Conservation (phyloP, 495 filamentous ascomycete genomes). For the Neurospora sp. region DNA sequence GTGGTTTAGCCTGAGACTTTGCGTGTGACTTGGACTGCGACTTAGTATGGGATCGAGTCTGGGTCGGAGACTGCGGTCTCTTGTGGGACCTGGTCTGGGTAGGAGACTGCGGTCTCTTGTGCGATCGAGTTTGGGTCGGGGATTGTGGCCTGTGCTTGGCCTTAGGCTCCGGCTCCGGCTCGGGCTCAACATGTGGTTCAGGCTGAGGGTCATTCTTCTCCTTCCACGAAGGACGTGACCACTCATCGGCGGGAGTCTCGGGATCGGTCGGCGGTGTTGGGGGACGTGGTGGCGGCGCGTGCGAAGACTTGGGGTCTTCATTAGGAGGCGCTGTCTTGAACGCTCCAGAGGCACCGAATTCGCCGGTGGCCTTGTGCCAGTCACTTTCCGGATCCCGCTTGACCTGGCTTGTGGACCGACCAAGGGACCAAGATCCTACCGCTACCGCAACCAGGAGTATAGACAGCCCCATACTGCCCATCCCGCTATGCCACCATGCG, state of each 20-base stretch:
- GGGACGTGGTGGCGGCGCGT: conserved; percentile 28
- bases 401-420: conserved; percentile 24
- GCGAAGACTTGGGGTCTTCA: conserved; percentile 27
- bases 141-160: conserved; percentile 5
- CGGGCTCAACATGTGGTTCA: conserved; percentile 8
- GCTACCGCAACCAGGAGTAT: conserved; percentile 58
- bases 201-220: conserved; percentile 13
- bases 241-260: conserved; percentile 18
- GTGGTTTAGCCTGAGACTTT: background rate
- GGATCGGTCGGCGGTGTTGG: conserved; percentile 25
- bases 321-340: conserved; percentile 25
- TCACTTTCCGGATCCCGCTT: background rate
- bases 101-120: background rate
- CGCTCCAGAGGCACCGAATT: conserved; percentile 12
- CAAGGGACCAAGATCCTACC: conserved; percentile 64
- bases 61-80: background rate
- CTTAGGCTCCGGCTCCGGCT: conserved; percentile 7
- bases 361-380: conserved; percentile 6
- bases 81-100: background rate
- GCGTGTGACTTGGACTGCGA: conserved; percentile 1
- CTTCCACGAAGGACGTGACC: conserved; percentile 34
- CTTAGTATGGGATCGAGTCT: background rate
- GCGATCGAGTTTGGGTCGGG: background rate
- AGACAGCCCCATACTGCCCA: conserved; percentile 51
- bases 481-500: conserved; percentile 54